phyloP scores from a whole-genome alignment of 306 rosid genomes.

The Vigna angularis region DNA sequence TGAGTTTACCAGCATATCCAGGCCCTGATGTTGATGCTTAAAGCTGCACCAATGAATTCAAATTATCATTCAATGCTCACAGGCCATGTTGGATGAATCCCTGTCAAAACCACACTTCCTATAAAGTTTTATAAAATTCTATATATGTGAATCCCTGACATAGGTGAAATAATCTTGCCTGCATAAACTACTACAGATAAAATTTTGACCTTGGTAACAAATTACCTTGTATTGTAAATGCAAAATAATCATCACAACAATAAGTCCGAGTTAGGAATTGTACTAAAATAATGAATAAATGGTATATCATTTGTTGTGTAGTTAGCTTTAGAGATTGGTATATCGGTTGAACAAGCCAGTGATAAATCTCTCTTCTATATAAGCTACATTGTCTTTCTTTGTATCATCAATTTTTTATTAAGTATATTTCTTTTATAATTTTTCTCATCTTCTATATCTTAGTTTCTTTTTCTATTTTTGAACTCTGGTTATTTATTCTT shows the following conservation, averaged over 20 bases:
- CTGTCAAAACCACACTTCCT: not conserved
- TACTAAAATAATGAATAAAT: conserved; percentile 28
- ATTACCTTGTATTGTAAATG: conserved; percentile 17
- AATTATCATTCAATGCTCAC: conserved; percentile 5
- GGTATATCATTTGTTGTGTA: conserved; percentile 13
- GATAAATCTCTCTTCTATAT: not conserved
- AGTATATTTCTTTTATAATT: not conserved
- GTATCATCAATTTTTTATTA: not conserved
- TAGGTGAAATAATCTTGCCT: conserved; percentile 21
- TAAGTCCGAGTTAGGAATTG: not conserved
- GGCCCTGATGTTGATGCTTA: conserved; percentile 74
- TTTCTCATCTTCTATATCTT: too few relatives aligned
- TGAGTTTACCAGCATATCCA: conserved; percentile 98
- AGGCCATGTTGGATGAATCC: conserved; percentile 6
- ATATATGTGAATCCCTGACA: not conserved
- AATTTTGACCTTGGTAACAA: conserved; percentile 1
- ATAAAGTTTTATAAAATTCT: conserved; percentile 24
- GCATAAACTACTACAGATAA: not conserved
- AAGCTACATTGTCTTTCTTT: not conserved
- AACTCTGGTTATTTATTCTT: too few relatives aligned
- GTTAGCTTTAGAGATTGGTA: conserved; percentile 9
- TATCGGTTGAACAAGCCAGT: not conserved
- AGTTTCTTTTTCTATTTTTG: too few relatives aligned
- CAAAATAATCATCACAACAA: not conserved
- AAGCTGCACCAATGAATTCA: conserved; percentile 36